Evolutionary conservation across 176 grass and related monocot species (phyloP).

Genomic region (Poa annua): DNA sequence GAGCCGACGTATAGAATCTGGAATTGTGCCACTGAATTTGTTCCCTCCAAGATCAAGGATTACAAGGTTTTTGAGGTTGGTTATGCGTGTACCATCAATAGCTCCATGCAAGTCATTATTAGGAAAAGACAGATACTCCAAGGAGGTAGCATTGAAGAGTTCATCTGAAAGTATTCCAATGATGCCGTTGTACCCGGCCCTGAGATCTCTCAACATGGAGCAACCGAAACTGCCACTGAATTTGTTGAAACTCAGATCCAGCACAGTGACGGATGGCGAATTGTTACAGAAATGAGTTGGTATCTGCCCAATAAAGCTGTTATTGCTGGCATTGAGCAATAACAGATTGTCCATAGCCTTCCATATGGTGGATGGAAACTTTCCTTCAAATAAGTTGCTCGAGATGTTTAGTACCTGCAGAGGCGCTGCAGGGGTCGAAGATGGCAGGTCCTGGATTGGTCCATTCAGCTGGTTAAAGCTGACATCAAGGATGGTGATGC

Average conservation of each 20-base stretch:
- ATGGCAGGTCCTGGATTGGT: not conserved
- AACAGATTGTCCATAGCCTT: not conserved
- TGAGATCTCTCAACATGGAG: not conserved
- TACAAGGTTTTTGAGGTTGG: not conserved
- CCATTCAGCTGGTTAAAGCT: not conserved
- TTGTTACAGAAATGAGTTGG: not conserved
- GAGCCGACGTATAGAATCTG: not conserved
- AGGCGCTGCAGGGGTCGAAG: not conserved
- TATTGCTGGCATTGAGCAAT: not conserved
- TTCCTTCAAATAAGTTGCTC: constrained; percentile 40
- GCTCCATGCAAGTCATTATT: not conserved
- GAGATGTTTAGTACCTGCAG: constrained; percentile 58
- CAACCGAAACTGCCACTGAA: not conserved
- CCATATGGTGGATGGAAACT: constrained; percentile 16
- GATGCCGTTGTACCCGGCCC: not conserved
- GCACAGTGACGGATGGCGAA: not conserved
- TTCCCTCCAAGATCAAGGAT: not conserved
- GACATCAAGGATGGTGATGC: not conserved
- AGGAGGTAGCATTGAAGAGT: not conserved
- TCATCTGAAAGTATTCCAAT: not conserved
- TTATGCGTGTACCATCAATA: not conserved
- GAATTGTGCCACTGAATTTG: not conserved
- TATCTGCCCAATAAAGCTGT: not conserved
- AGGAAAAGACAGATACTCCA: not conserved
- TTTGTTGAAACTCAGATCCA: not conserved